Evolutionary conservation across 495 filamentous ascomycete genomes (phyloP).

Genomic region (Penicillium longicatenatum): DNA sequence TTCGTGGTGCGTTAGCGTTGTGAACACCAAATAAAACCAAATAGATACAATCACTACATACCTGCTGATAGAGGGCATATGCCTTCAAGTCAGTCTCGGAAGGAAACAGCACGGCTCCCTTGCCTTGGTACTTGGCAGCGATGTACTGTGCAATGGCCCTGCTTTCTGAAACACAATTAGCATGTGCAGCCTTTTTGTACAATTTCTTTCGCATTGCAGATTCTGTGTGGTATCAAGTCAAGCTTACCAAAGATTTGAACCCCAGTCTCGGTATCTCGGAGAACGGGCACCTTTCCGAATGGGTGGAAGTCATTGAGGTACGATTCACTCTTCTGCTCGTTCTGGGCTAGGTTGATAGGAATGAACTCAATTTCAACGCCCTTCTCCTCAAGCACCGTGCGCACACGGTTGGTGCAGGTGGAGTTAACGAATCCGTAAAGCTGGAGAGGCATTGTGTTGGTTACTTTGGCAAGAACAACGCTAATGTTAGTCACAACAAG

Average conservation of each 20-base stretch:
- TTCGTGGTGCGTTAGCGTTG: background rate
- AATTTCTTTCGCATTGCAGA: no score
- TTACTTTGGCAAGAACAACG: no score
- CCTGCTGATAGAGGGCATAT: constrained; percentile 3
- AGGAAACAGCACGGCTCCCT: constrained; percentile 1
- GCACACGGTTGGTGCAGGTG: constrained; percentile 3
- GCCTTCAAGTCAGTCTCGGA: background rate
- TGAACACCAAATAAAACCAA: no score
- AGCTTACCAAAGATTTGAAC: constrained; percentile 9
- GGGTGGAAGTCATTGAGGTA: constrained; percentile 6
- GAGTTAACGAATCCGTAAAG: constrained; percentile 3
- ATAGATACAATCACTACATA: background rate
- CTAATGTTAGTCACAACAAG: no score
- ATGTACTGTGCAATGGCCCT: constrained; percentile 4
- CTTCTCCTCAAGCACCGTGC: constrained; percentile 3
- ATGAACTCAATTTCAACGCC: constrained; percentile 7
- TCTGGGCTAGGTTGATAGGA: background rate
- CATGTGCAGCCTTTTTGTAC: no score
- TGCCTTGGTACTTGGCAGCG: background rate
- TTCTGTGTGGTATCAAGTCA: no score
- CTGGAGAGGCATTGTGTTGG: constrained; percentile 6
- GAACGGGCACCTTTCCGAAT: constrained; percentile 14
- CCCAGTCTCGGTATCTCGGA: constrained; percentile 7
- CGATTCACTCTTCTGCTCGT: constrained; percentile 9
- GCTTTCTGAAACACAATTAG: background rate